phyloP scores from a whole-genome alignment of 805 yeast species.

The Metschnikowia vanudenii region DNA sequence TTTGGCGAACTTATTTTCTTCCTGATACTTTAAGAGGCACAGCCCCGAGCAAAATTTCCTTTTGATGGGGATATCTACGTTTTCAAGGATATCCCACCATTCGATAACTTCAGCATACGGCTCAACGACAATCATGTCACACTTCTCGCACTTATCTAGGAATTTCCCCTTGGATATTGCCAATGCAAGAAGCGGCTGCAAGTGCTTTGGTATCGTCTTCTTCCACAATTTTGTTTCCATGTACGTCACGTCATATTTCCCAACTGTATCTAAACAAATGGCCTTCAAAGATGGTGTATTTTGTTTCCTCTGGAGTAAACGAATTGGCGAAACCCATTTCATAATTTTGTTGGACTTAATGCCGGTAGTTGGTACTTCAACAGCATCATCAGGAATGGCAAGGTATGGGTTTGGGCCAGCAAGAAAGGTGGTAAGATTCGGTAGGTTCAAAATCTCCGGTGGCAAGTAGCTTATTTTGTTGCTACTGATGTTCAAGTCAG shows the following conservation, averaged over 20 bases:
- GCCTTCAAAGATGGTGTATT: constrained; percentile 49
- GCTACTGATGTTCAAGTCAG: constrained; percentile 51
- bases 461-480: constrained; percentile 55
- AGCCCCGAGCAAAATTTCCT: constrained; percentile 54
- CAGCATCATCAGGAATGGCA: constrained; percentile 28
- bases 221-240: constrained; percentile 58
- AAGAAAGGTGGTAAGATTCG: constrained; percentile 42
- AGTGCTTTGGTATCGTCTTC: constrained; percentile 41
- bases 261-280: constrained; percentile 47
- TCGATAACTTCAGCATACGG: constrained; percentile 59
- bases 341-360: constrained; percentile 7
- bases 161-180: constrained; percentile 53
- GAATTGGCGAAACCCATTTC: constrained; percentile 26
- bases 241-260: constrained; percentile 51
- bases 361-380: constrained; percentile 6
- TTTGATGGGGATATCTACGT: constrained; percentile 50
- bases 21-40: constrained; percentile 37
- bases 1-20: constrained; percentile 1
- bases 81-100: constrained; percentile 64
- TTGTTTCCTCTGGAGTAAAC: constrained; percentile 17
- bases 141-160: constrained; percentile 53
- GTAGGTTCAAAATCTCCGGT: constrained; percentile 48
- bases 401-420: constrained; percentile 55
- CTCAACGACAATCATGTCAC: constrained; percentile 49
- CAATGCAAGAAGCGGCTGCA: constrained; percentile 46